Evolutionary conservation across 495 filamentous ascomycete genomes (phyloP).

Genomic region (Pyrenula massariospora): DNA sequence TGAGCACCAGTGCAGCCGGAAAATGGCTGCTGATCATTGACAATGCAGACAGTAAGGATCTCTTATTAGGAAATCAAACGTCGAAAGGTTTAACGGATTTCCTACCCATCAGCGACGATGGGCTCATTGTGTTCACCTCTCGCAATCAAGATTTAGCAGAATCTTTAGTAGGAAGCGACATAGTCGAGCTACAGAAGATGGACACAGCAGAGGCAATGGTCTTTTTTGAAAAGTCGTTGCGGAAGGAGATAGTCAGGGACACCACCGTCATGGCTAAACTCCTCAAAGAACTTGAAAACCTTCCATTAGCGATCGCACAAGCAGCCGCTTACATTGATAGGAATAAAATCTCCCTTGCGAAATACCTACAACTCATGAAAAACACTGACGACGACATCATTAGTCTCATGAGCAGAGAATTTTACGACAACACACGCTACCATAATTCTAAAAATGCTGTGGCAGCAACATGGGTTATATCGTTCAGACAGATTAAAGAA

Average conservation of each 20-base stretch:
- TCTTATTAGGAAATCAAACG: constrained; percentile 10
- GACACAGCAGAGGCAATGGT: constrained; percentile 9
- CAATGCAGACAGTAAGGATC: constrained; percentile 26
- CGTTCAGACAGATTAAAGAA: constrained; percentile 33
- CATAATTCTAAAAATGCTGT: constrained; percentile 32
- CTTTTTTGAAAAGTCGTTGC: constrained; percentile 14
- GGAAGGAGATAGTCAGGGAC: constrained; percentile 10
- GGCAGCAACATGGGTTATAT: constrained; percentile 42
- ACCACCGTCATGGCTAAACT: constrained; percentile 10
- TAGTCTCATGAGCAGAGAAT: constrained; percentile 36
- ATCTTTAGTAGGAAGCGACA: constrained; percentile 6
- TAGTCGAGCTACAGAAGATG: constrained; percentile 17
- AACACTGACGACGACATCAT: constrained; percentile 26
- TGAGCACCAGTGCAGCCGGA: constrained; percentile 13
- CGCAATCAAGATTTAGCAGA: constrained; percentile 17
- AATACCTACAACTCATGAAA: constrained; percentile 32
- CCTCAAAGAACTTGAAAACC: constrained; percentile 15
- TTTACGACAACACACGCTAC: constrained; percentile 32
- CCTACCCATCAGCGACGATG: constrained; percentile 16
- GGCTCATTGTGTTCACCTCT: constrained; percentile 26
- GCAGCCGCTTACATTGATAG: constrained; percentile 32
- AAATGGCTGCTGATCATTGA: constrained; percentile 30
- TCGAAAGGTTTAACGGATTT: constrained; percentile 5
- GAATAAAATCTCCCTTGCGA: constrained; percentile 19
- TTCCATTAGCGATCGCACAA: constrained; percentile 31